Evolutionary conservation across 2,329 filamentous ascomycete genomes (phyloP).

Genomic region (Bipolaris victoriae): DNA sequence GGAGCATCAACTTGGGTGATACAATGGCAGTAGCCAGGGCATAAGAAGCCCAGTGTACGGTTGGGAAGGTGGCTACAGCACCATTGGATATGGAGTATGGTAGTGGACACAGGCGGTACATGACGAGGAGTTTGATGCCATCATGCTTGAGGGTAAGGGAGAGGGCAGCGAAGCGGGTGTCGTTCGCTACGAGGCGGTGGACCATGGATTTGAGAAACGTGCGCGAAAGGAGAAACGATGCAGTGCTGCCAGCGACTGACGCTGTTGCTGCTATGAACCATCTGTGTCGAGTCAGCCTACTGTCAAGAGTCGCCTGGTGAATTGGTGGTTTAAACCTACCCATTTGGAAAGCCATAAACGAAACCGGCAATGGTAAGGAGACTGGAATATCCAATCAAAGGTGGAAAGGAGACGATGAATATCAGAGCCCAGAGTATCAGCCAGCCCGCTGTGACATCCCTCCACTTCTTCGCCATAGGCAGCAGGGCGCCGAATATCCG

Average conservation of each 20-base stretch:
- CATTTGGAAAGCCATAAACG: slow-evolving; percentile 73
- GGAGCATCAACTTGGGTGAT: slow-evolving; percentile 85
- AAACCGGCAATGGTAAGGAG: slow-evolving; percentile 73
- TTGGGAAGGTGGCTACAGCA: slow-evolving; percentile 91
- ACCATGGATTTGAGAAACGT: slow-evolving; percentile 81
- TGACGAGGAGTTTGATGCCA: slow-evolving; percentile 84
- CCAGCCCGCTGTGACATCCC: slow-evolving; percentile 72
- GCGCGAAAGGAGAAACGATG: slow-evolving; percentile 79
- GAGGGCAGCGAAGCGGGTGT: slow-evolving; percentile 87
- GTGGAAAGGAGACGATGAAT: slow-evolving; percentile 81
- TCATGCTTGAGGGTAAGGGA: slow-evolving; percentile 88
- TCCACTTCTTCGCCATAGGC: slow-evolving; percentile 78
- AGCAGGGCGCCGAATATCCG: slow-evolving; percentile 76
- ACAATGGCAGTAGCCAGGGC: slow-evolving; percentile 81
- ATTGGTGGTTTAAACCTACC: slow-evolving; percentile 57
- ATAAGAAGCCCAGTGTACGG: slow-evolving; percentile 77
- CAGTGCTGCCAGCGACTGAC: slow-evolving; percentile 77
- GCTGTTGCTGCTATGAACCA: slow-evolving; percentile 85
- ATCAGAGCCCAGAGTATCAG: slow-evolving; percentile 76
- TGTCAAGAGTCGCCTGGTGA: slow-evolving; percentile 19
- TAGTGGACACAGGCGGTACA: slow-evolving; percentile 89
- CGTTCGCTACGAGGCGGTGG: slow-evolving; percentile 76
- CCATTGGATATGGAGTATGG: slow-evolving; percentile 94
- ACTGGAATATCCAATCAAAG: slow-evolving; percentile 84
- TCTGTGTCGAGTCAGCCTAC: slow-evolving; percentile 52